phyloP scores from a whole-genome alignment of 306 rosid genomes.

The Vigna reflexopilosa region DNA sequence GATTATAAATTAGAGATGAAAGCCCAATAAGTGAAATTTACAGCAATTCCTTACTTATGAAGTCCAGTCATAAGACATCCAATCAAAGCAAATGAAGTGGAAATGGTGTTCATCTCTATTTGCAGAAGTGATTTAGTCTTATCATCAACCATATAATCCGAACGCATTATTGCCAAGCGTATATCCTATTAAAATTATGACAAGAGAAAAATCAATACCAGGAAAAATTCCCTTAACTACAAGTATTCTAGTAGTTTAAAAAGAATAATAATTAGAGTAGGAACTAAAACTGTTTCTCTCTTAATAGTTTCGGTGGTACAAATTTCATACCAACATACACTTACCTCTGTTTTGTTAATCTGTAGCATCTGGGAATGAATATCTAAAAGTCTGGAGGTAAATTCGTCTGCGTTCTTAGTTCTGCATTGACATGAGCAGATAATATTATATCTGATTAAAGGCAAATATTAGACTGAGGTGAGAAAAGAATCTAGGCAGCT shows the following conservation, averaged over 20 bases:
- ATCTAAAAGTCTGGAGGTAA: conserved; percentile 86
- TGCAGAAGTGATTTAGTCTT: conserved; percentile 82
- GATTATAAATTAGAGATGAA: conserved; percentile 26
- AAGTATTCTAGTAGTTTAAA: neutral
- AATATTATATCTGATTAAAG: neutral
- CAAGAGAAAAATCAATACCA: conserved; percentile 26
- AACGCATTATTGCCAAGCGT: conserved; percentile 91
- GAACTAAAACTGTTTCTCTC: neutral
- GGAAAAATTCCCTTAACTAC: conserved; percentile 29
- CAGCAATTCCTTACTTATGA: conserved; percentile 62
- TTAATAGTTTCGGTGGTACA: neutral
- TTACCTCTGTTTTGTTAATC: conserved; percentile 85
- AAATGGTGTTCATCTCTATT: conserved; percentile 88
- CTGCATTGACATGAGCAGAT: conserved; percentile 57
- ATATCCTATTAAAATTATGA: conserved; percentile 66
- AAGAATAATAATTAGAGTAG: neutral
- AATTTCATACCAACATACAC: conserved; percentile 20
- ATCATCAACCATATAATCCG: conserved; percentile 97
- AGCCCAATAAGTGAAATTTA: neutral
- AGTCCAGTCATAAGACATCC: conserved; percentile 71
- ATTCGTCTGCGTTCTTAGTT: conserved; percentile 72
- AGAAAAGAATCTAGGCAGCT: no score
- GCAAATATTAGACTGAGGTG: neutral
- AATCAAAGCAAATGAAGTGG: conserved; percentile 82
- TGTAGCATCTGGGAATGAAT: conserved; percentile 85